phyloP scores from a whole-genome alignment of 2,329 filamentous ascomycete genomes.

The Aspergillus unguis region DNA sequence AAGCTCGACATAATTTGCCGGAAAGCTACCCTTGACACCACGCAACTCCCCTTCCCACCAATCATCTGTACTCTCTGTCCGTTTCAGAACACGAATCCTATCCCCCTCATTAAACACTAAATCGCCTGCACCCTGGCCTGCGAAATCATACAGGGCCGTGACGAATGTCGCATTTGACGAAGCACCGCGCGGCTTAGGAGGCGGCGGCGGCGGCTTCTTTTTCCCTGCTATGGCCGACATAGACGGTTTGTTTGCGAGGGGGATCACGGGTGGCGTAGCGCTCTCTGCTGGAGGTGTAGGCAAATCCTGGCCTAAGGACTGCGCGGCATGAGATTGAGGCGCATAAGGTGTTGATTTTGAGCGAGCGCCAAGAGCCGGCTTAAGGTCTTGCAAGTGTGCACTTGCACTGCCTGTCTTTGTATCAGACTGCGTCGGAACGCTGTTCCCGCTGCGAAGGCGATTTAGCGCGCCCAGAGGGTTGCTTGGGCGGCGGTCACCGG shows the following conservation, averaged over 20 bases:
- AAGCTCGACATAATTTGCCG: slow-evolving; percentile 72
- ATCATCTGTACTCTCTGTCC: slow-evolving; percentile 75
- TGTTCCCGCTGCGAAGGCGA: slow-evolving; percentile 13
- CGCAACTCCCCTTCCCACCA: slow-evolving; percentile 82
- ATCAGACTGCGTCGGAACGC: slow-evolving; percentile 23
- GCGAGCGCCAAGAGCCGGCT: slow-evolving; percentile 12
- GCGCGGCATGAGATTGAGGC: slow-evolving; percentile 11
- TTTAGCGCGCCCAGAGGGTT: slow-evolving; percentile 44
- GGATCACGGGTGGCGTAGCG: slow-evolving; percentile 19
- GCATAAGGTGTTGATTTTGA: slow-evolving; percentile 23
- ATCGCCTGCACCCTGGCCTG: slow-evolving; percentile 66
- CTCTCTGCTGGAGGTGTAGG: not conserved
- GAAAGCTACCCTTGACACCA: slow-evolving; percentile 69
- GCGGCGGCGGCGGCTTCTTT: slow-evolving; percentile 75
- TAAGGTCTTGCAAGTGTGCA: not conserved
- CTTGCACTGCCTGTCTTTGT: slow-evolving; percentile 7
- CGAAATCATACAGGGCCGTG: slow-evolving; percentile 72
- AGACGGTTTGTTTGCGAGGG: slow-evolving; percentile 24
- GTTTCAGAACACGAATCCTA: slow-evolving; percentile 71
- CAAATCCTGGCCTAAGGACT: not conserved
- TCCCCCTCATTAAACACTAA: slow-evolving; percentile 74
- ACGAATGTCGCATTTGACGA: slow-evolving; percentile 53
- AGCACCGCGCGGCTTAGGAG: slow-evolving; percentile 58
- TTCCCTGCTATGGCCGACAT: slow-evolving; percentile 46
- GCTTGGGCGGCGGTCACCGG: slow-evolving; percentile 26